Conservation (phyloP, 129 eudicot species). For the Ambrosia artemisiifolia region DNA sequence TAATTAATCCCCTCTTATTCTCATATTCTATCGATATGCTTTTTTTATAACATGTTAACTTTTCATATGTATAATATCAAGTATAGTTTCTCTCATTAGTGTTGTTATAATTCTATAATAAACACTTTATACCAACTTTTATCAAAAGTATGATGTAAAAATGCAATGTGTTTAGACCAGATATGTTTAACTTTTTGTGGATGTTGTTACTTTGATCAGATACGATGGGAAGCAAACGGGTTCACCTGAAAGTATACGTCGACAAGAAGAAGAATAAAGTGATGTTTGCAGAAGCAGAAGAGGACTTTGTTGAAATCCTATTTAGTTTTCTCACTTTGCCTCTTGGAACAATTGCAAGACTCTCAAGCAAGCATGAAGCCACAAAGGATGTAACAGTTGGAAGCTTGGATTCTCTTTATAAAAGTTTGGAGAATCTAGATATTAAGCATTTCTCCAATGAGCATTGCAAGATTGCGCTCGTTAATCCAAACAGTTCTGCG, state of each 20-base stretch:
- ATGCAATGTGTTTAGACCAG: neutral
- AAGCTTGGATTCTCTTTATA: conserved; percentile 33
- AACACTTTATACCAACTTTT: neutral
- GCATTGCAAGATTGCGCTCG: conserved; percentile 21
- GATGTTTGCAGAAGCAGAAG: conserved; percentile 33
- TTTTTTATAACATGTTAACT: neutral
- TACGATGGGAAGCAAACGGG: conserved; percentile 17
- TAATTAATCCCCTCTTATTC: neutral
- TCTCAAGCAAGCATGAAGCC: neutral
- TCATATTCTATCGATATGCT: neutral
- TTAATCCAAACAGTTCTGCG: conserved; percentile 26
- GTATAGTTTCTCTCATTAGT: neutral
- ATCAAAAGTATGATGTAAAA: neutral
- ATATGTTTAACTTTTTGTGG: neutral
- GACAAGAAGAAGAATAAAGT: conserved; percentile 33
- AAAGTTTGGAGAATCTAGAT: conserved; percentile 23
- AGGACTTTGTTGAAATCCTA: conserved; percentile 33
- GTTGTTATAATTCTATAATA: neutral
- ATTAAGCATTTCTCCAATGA: conserved; percentile 21
- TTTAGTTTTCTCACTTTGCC: conserved; percentile 44
- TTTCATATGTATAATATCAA: neutral
- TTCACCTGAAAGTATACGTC: conserved; percentile 21
- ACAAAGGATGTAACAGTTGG: conserved; percentile 22
- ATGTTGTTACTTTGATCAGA: conserved; percentile 10
- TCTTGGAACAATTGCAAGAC: conserved; percentile 33